Percentiles rank a stretch among this genome's conserved stretches.
Evolutionary conservation across 2,329 filamentous ascomycete genomes (phyloP).

Genomic region (Ophiostoma ips): DNA sequence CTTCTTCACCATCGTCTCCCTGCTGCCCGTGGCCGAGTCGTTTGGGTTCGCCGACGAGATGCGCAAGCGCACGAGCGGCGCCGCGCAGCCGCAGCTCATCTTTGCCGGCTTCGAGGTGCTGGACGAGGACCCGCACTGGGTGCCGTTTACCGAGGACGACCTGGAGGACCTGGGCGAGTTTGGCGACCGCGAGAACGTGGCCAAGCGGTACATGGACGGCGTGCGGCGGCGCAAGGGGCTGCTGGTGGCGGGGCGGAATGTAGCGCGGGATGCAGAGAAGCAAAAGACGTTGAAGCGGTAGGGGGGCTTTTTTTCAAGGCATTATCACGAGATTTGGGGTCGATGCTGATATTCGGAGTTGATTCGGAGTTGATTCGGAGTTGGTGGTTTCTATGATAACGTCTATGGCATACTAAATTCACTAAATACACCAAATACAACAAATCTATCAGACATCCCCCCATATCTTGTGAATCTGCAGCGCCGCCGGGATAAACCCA

Average conservation of each 20-base stretch:
- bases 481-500: conserved; percentile 29
- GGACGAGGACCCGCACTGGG: conserved; percentile 96
- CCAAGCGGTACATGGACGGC: conserved; percentile 87
- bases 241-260: conserved; percentile 61
- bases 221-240: conserved; percentile 80
- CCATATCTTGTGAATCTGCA: conserved; percentile 34
- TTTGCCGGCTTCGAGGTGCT: conserved; percentile 88
- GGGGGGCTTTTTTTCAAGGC: background rate
- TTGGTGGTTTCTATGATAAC: too few species aligned
- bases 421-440: background rate
- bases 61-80: conserved; percentile 80
- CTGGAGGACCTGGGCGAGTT: conserved; percentile 90
- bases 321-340: too few species aligned
- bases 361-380: too few species aligned
- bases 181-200: conserved; percentile 88
- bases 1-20: conserved; percentile 84
- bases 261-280: conserved; percentile 85
- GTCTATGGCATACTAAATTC: too few species aligned
- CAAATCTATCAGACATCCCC: conserved; percentile 1
- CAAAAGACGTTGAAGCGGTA: conserved; percentile 56
- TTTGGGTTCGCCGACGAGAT: conserved; percentile 97
- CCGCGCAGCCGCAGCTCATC: conserved; percentile 81
- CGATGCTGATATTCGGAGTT: too few species aligned
- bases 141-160: conserved; percentile 90
- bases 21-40: conserved; percentile 82